Evolutionary conservation across 2,329 filamentous ascomycete genomes (phyloP), one percentile per base, ranked within the genome.

Genomic region (Lachnellula willkommii): DNA sequence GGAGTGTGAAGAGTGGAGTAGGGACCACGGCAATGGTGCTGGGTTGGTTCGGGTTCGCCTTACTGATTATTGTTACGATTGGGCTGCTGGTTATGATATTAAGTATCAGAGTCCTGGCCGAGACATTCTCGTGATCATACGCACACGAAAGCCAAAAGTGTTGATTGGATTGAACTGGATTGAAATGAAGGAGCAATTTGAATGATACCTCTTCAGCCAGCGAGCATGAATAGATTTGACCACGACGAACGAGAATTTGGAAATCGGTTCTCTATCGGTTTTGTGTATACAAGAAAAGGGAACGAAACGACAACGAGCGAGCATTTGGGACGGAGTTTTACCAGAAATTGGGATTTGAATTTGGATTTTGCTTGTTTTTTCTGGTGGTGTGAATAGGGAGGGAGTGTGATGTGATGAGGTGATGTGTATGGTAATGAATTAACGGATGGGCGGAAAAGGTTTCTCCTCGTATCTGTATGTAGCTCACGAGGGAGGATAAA

Each of bases 1-100:
- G 92, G 45, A 89, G 86, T 63, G 89, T 96, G 55, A 84, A 81
- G 71, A 90, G 87, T 55, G 92, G 92, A 36, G 90, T 96, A 12
- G 92, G 92, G n/a, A 92, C 90, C 49, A 89, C 87, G 40, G 93
- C 94, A 55, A 97, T 99, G 90, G 89, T 96, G 17, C 79, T 99
- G 68, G 94, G 94, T 57, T 99, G 94, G 94, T 97, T 99, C 74
- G 89, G 90, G 43, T 97, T 99, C 69, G 88, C 89, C 22, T 73
- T 97, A 52, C 79, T 99, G 62, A 95, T 99, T 66, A 87, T 97
- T 60, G 93, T 97, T 52, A 97, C 93, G 49, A 94, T 97, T 68
- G 94, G 93, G 54, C 74, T 97, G 72, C 77, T 99, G 60, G 88
- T 96, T 68, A 97, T 97, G 91, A 96, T 96, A 67, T 76, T 97